phyloP scores from a whole-genome alignment of 2,329 filamentous ascomycete species.

The Arthrobotrys musiformis region DNA sequence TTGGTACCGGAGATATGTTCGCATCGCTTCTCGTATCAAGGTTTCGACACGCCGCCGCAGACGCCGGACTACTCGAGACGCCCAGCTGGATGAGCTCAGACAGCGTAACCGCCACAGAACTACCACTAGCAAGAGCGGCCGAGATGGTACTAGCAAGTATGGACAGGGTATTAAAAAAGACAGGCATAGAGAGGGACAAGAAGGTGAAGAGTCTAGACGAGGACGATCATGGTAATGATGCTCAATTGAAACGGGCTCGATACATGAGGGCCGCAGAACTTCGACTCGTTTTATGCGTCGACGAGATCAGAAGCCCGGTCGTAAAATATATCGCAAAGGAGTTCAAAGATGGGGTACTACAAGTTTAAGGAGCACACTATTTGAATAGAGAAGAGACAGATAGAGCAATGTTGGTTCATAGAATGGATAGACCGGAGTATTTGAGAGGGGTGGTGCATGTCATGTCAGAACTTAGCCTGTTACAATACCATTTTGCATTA shows the following conservation, averaged over 20 bases:
- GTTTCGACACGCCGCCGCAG: conserved; percentile 72
- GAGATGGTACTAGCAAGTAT: conserved; percentile 92
- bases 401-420: conserved; percentile 12
- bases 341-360: conserved; percentile 29
- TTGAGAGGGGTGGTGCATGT: conserved; percentile 12
- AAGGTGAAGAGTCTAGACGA: conserved; percentile 64
- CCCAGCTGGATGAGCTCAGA: conserved; percentile 82
- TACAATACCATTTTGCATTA: conserved; percentile 19
- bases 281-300: conserved; percentile 70
- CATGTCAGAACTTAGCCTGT: conserved; percentile 5
- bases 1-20: conserved; percentile 98
- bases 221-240: conserved; percentile 64
- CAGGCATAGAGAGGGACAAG: conserved; percentile 73
- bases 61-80: conserved; percentile 66
- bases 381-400: background rate
- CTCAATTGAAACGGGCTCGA: conserved; percentile 70
- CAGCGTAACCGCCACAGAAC: conserved; percentile 72
- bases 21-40: conserved; percentile 88
- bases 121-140: conserved; percentile 84
- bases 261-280: conserved; percentile 89
- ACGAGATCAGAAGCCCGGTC: conserved; percentile 56
- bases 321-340: conserved; percentile 41
- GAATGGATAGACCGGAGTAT: conserved; percentile 25
- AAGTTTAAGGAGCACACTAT: background rate
- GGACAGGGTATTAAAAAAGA: conserved; percentile 81